phyloP scores from a whole-genome alignment of 768 basidiomycete species.

The Neoboletus magnificus region DNA sequence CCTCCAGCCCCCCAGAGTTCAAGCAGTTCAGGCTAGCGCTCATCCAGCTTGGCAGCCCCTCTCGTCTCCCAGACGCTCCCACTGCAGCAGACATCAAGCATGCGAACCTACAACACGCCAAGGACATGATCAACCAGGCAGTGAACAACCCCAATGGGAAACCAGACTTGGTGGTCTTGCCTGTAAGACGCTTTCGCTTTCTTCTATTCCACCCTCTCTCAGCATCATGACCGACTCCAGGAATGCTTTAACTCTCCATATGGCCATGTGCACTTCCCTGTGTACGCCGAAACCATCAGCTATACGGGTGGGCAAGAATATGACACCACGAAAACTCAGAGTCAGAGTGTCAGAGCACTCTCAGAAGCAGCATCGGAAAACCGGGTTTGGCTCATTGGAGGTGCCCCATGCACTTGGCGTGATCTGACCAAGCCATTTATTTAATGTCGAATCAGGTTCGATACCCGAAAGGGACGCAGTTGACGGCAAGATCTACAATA shows the following conservation, averaged over 20 bases:
- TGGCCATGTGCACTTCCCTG: conserved; percentile 74
- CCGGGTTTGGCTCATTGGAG: conserved; percentile 90
- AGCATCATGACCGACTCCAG: conserved; percentile 34
- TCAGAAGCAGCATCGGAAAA: conserved; percentile 76
- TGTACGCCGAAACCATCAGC: conserved; percentile 77
- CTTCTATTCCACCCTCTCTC: not conserved
- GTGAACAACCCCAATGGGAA: conserved; percentile 43
- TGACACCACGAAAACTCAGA: conserved; percentile 50
- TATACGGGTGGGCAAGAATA: conserved; percentile 58
- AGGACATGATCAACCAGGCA: conserved; percentile 74
- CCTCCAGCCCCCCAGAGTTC: conserved; percentile 38
- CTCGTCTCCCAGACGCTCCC: conserved; percentile 33
- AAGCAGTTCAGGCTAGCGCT: conserved; percentile 83
- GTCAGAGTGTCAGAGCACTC: conserved; percentile 80
- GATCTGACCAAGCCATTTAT: not conserved
- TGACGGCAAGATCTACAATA: conserved; percentile 82
- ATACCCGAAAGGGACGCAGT: conserved; percentile 79
- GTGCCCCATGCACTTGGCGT: conserved; percentile 35
- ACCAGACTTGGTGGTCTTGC: conserved; percentile 81
- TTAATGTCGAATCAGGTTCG: conserved; percentile 55
- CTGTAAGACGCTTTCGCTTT: conserved; percentile 45
- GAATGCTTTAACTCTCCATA: conserved; percentile 91
- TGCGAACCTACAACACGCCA: conserved; percentile 79
- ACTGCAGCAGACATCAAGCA: conserved; percentile 48
- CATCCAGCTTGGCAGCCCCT: conserved; percentile 81